Evolutionary conservation across 257 asterid genomes (phyloP), one percentile per base, ranked within the genome.

Genomic region (Nicotiana attenuata): DNA sequence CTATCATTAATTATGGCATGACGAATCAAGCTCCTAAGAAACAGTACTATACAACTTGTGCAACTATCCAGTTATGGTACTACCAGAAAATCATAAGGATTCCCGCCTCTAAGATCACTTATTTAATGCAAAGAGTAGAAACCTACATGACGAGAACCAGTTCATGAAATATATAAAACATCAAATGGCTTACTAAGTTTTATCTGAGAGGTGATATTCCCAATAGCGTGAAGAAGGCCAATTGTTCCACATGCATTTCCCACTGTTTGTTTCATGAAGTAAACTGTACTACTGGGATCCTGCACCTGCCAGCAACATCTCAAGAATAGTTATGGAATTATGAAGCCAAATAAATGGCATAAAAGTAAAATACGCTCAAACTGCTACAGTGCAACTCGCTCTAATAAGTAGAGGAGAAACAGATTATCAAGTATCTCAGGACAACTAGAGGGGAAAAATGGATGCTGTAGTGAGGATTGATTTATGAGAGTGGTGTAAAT

Each of bases 221-320:
- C 99, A 29, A 96, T 90, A 84, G 98, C 96, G 83, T 96, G 99
- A 83, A 96, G 99, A 89, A 96, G 97, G 55, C 97, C 98, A 87
- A 96, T 87, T 56, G 99, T 96, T 81, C 97, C 98, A 82, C 99
- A 96, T 66, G 99, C 98, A 92, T 96, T 96, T 89, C 97, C 99
- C 50, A 96, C 99, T 65, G 97, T 96, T 91, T 94, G 99, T 85
- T 92, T 94, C 97, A 92, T 89, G 83, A 92, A 96, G 91, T 92
- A 96, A 83, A 92, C 97, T 80, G 91, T 94, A 82, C 76, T 64
- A 20, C 80, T 83, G 52, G 88, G 92, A 66, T 85, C 95, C 98
- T 96, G 91, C 86, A 87, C 75, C 60, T 52, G 84, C 61, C 78
- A 87, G 76, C 53, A 75, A 8, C 8, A 10, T 50, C 24, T 75